Conservation (phyloP, 768 basidiomycete species). For the Gloeopeniophorella convolvens region DNA sequence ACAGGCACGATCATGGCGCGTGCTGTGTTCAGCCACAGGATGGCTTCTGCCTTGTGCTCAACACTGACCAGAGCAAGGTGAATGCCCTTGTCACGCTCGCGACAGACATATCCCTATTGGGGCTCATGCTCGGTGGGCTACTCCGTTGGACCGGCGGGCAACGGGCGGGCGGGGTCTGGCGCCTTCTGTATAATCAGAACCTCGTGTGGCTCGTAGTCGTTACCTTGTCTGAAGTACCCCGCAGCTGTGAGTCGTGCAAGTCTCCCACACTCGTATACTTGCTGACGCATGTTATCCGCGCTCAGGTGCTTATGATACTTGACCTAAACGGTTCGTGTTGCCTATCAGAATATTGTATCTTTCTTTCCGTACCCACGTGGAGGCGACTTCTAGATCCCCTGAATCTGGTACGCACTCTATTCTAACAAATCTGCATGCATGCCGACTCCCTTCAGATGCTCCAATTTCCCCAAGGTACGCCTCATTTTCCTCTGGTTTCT, state of each 20-base stretch:
- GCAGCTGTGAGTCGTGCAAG: neutral
- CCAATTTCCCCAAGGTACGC: neutral
- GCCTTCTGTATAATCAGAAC: constrained; percentile 1
- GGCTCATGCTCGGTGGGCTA: constrained; percentile 1
- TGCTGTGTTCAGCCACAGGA: too few relatives aligned
- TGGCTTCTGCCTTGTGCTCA: neutral
- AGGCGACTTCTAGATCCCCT: neutral
- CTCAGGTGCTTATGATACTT: neutral
- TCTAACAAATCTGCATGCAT: neutral
- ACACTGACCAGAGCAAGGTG: neutral
- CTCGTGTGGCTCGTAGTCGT: neutral
- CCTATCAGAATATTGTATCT: neutral
- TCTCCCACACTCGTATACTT: neutral
- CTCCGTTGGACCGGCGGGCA: constrained; percentile 2
- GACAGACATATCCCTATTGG: neutral
- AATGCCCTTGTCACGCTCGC: neutral
- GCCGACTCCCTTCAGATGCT: neutral
- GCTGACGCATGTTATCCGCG: neutral
- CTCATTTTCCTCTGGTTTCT: neutral
- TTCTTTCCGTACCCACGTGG: neutral
- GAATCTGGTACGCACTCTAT: constrained; percentile 5
- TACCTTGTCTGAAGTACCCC: neutral
- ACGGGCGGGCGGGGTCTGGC: neutral
- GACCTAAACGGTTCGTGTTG: neutral
- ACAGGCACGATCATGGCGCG: too few relatives aligned